phyloP scores from a whole-genome alignment of 805 yeast genomes.

The Saccharomycopsis sp. region DNA sequence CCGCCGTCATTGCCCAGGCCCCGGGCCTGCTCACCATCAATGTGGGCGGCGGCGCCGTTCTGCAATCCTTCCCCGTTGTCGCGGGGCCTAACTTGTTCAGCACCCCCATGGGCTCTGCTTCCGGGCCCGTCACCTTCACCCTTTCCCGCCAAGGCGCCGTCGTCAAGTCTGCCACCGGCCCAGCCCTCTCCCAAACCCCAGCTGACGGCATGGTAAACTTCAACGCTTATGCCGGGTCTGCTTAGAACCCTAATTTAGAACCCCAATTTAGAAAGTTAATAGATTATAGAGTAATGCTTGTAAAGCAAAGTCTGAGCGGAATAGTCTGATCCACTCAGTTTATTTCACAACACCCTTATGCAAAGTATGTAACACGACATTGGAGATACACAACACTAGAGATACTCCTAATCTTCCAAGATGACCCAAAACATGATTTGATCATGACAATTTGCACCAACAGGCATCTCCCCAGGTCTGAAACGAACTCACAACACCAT shows the following conservation, averaged over 20 bases:
- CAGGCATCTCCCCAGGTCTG: too few species aligned
- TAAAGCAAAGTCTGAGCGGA: too few species aligned
- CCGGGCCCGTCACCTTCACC: constrained; percentile 1
- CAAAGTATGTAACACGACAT: too few species aligned
- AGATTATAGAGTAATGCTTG: too few species aligned
- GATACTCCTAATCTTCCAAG: too few species aligned
- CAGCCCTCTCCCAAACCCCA: neutral
- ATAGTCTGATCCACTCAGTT: too few species aligned
- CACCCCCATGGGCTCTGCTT: neutral
- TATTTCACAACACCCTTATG: too few species aligned
- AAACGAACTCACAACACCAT: too few species aligned
- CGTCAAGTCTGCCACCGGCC: neutral
- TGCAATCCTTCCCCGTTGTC: neutral
- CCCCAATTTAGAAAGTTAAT: neutral
- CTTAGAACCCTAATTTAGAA: too few species aligned
- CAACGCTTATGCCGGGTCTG: constrained; percentile 1
- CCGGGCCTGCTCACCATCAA: neutral
- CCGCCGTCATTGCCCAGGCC: neutral
- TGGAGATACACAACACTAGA: too few species aligned
- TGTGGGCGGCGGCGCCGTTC: neutral
- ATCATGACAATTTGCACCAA: too few species aligned
- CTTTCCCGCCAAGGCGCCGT: neutral
- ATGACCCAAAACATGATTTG: too few species aligned
- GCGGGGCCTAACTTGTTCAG: constrained; percentile 3
- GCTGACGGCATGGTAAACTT: constrained; percentile 1